Evolutionary conservation across 176 grass and related monocot genomes (phyloP), one percentile per base, ranked within the genome.

Genomic region (Oryza officinalis): DNA sequence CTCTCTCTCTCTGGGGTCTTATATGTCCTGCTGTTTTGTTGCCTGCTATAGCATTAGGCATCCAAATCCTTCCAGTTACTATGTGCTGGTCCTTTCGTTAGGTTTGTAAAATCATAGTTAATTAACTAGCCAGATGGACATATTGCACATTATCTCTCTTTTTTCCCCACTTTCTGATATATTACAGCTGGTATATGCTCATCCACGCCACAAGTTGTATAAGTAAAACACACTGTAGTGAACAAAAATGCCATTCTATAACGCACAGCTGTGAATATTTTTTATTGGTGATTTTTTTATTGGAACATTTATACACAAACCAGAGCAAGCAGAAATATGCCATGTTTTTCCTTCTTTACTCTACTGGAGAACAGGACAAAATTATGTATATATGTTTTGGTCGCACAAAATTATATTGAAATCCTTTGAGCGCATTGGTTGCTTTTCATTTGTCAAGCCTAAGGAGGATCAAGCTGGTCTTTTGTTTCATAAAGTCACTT

Each of bases 391-490:
- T 64, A 43, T 40, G 8, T 63, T 18, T 5, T 64, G 37, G 25
- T 17, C 9, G 28, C 5, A 47, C 26, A 28, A 78, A 13, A 32
- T n/a, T 66, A 8, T 66, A 52, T 30, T 37, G 28, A 68, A 52
- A 69, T 69, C 6, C 28, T 67, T 8, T 47, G 52, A 74, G 23
- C 4, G 25, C 22, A 74, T 33, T 66, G 60, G 13, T 75, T 7
- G 1, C 27, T 83, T 49, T 83, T 75, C 47, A 59, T 71, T 27
- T n/a, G 35, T 37, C 41, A 26, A 66, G 71, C 28, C 61, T 75
- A 52, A 37, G 18, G n/a, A 69, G 7, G 79, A 81, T 38, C 12
- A 18, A 35, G 40, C 64, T 17, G 22, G 13, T 68, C 22, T 33
- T 40, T 70, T 8, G 5, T 57, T 57, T 22, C 20, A 2, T 20